Evolutionary conservation across 139 green algal species (phyloP), one percentile per base, ranked within the genome.

Genomic region (Volvox africanus): DNA sequence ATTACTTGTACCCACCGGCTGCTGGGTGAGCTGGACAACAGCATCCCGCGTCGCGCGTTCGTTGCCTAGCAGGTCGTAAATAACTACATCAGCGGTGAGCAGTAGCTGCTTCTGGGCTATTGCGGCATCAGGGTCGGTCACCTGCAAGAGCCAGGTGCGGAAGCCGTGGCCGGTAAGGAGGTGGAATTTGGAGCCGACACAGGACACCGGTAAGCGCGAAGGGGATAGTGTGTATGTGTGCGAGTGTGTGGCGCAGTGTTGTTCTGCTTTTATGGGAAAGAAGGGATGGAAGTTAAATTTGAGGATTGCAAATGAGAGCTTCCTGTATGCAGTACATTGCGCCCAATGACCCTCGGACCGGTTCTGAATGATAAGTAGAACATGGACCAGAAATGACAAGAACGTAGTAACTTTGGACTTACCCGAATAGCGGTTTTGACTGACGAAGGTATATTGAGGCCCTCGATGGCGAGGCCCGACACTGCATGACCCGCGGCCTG

Each of bases 51-150:
- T 89, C 16, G 81, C 91, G 0, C n/a, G 28, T 19, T 88, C 91
- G 37, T 93, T 55, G 28, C 87, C 87, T 3, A 89, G 73, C 71
- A 93, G 36, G 35, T 93, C 91, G 37, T 93, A 90, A 0, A 93
- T 69, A 35, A 91, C 88, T 14, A 86, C 61, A 82, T 92, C 82
- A 5, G 88, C 77, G 11, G 82, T 78, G 0, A 83, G 77, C 32
- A 92, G 30, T 67, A 94, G 80, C 88, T 89, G 83, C 35, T 78
- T 75, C 3, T 80, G 67, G 17, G 68, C 69, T 3, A 18, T 32
- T 1, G 55, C 32, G 0, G 73, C 30, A 28, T 62, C 86, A 20
- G 16, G 19, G 75, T 84, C 86, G 21, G 0, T 33, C 1, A 13
- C 75, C 86, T 90, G 75, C 68, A 35, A 14, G 24, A 28, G 24